A percentile compares a stretch with the other conserved stretches of the same genome.
Conservation (phyloP, 805 yeast genomes). For the Ogataea trehaloabstinens region DNA sequence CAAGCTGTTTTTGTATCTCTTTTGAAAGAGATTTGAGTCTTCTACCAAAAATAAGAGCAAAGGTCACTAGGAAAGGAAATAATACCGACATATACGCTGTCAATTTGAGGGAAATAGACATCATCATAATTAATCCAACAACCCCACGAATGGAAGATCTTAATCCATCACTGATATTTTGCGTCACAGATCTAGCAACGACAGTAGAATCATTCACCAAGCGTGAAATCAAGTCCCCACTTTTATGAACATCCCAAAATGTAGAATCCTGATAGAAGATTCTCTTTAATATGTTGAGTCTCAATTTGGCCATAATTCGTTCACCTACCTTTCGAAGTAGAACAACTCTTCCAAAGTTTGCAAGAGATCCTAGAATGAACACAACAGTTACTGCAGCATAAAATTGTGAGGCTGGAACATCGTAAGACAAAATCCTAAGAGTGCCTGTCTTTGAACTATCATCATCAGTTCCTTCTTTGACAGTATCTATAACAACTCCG, state of each 20-base stretch:
- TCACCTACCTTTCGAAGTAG: slow-evolving; percentile 81
- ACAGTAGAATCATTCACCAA: slow-evolving; percentile 86
- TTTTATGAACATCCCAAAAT: slow-evolving; percentile 84
- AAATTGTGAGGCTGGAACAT: slow-evolving; percentile 63
- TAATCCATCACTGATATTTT: slow-evolving; percentile 89
- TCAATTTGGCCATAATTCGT: slow-evolving; percentile 76
- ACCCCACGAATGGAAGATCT: slow-evolving; percentile 77
- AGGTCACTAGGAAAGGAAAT: slow-evolving; percentile 78
- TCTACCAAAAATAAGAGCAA: slow-evolving; percentile 81
- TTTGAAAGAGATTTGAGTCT: slow-evolving; percentile 72
- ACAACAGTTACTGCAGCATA: slow-evolving; percentile 58
- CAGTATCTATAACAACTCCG: slow-evolving; percentile 81
- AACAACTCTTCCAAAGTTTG: slow-evolving; percentile 80
- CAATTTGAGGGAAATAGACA: slow-evolving; percentile 76
- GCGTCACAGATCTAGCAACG: slow-evolving; percentile 82
- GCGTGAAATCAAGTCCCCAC: slow-evolving; percentile 89
- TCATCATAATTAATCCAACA: slow-evolving; percentile 91
- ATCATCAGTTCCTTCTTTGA: slow-evolving; percentile 35
- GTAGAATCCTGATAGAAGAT: slow-evolving; percentile 83
- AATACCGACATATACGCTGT: slow-evolving; percentile 78
- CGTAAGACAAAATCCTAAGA: slow-evolving; percentile 38
- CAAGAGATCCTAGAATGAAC: slow-evolving; percentile 69
- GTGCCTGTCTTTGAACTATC: slow-evolving; percentile 13
- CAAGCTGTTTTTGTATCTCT: slow-evolving; percentile 78
- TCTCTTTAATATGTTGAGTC: slow-evolving; percentile 73